phyloP scores from a whole-genome alignment of 2,329 filamentous ascomycete genomes.

The Metarhizium brunneum region DNA sequence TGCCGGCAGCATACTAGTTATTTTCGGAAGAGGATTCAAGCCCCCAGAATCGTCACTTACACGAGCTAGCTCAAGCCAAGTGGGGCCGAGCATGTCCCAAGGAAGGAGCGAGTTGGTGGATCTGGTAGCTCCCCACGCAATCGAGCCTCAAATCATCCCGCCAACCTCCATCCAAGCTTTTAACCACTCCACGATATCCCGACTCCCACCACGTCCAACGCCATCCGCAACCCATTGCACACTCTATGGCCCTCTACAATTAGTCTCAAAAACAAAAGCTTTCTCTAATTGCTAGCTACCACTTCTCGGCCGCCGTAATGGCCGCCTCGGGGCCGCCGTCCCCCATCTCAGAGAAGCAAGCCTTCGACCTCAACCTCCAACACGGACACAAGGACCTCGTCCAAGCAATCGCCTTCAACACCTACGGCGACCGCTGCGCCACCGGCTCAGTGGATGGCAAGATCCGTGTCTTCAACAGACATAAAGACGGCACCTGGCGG shows the following conservation, averaged over 20 bases:
- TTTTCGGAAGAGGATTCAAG: no score
- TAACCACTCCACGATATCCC: not conserved
- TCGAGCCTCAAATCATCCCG: not conserved
- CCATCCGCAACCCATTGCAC: not conserved
- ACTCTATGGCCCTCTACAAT: not conserved
- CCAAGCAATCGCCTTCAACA: conserved; percentile 81
- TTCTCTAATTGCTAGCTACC: not conserved
- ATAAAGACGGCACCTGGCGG: conserved; percentile 68
- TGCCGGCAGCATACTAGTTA: no score
- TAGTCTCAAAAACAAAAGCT: not conserved
- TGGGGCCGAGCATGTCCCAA: no score
- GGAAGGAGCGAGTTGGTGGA: no score
- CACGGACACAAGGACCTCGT: conserved; percentile 75
- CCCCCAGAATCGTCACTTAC: no score
- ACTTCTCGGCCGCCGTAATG: conserved; percentile 12
- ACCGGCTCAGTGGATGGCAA: conserved; percentile 88
- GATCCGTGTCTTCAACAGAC: conserved; percentile 82
- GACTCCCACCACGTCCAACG: not conserved
- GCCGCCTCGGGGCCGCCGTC: conserved; percentile 23
- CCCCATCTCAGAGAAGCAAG: conserved; percentile 34
- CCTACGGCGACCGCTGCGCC: conserved; percentile 83
- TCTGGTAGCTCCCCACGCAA: no score
- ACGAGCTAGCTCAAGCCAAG: no score
- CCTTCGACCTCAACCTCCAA: conserved; percentile 53
- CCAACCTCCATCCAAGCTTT: not conserved